Percentiles rank a stretch among this genome's conserved stretches.
Conservation (phyloP, 176 grass and related monocot genomes). For the Triticum dicoccoides region DNA sequence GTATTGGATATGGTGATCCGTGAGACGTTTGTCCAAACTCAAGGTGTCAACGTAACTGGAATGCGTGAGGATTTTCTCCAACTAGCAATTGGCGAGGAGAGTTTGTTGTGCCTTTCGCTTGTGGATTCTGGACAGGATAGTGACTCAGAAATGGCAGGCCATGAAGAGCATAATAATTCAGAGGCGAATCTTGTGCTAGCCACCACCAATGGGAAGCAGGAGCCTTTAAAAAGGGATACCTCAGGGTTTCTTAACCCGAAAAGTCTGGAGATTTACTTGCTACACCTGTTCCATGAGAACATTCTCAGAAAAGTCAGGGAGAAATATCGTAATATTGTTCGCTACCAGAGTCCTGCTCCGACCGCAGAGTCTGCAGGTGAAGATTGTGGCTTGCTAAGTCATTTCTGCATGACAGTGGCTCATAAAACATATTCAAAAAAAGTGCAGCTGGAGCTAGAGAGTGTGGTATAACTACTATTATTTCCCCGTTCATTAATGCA, state of each 20-base stretch:
- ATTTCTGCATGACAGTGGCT: slow-evolving; percentile 85
- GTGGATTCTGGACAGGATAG: slow-evolving; percentile 43
- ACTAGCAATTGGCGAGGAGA: slow-evolving; percentile 83
- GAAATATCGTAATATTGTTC: slow-evolving; percentile 35
- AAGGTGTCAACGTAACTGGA: slow-evolving; percentile 87
- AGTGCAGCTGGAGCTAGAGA: slow-evolving; percentile 74
- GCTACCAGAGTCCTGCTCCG: slow-evolving; percentile 32
- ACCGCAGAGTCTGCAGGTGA: slow-evolving; percentile 36
- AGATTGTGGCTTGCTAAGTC: slow-evolving; percentile 47
- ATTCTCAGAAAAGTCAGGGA: slow-evolving; percentile 54
- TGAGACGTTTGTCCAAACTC: slow-evolving; percentile 60
- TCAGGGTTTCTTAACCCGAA: slow-evolving; percentile 51
- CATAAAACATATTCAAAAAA: slow-evolving; percentile 93
- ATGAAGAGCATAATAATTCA: slow-evolving; percentile 26
- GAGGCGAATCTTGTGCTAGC: slow-evolving; percentile 49
- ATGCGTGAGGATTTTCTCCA: slow-evolving; percentile 93
- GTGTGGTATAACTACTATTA: slow-evolving; percentile 53
- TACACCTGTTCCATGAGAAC: slow-evolving; percentile 79
- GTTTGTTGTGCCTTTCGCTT: slow-evolving; percentile 74
- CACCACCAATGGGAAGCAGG: slow-evolving; percentile 48
- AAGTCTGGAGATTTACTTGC: slow-evolving; percentile 73
- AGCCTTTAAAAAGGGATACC: slow-evolving; percentile 20
- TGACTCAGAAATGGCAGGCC: slow-evolving; percentile 36
- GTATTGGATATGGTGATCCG: slow-evolving; percentile 91
- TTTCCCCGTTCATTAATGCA: not conserved